A percentile compares a stretch with the other conserved stretches of the same genome.
Conservation (phyloP, 805 yeast genomes). For the Yarrowia deformans region DNA sequence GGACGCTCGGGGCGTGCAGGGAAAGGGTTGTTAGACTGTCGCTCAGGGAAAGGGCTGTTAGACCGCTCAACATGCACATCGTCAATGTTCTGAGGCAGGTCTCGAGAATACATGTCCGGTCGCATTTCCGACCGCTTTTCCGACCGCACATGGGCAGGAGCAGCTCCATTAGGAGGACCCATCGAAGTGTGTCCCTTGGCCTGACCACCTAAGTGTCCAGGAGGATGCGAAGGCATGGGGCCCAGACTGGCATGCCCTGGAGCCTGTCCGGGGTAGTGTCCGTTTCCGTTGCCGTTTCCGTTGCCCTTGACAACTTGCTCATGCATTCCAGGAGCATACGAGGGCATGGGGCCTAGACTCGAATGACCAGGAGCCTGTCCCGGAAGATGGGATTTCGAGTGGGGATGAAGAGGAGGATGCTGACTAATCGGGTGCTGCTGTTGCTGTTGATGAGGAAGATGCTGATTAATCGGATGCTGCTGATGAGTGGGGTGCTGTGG, state of each 20-base stretch:
- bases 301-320: neutral
- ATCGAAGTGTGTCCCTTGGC: conserved; percentile 3
- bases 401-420: neutral
- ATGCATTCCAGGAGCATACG: conserved; percentile 18
- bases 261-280: conserved; percentile 20
- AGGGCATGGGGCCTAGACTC: conserved; percentile 25
- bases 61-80: neutral
- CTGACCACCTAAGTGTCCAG: conserved; percentile 14
- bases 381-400: neutral
- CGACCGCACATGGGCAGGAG: neutral
- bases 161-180: neutral
- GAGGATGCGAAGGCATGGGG: conserved; percentile 28
- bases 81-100: conserved; percentile 16
- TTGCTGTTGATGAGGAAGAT: too few species aligned
- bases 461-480: neutral
- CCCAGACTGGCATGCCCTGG: conserved; percentile 30
- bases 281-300: conserved; percentile 4
- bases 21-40: neutral
- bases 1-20: neutral
- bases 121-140: neutral
- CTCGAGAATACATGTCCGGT: conserved; percentile 5
- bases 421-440: neutral
- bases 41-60: conserved; percentile 1
- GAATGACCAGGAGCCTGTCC: conserved; percentile 33
- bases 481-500: conserved; percentile 1